These are phyloP conservation scores for Babesia caballi DNA, from an alignment of 169 alveolate species.

Conservation along the genomic window DNA sequence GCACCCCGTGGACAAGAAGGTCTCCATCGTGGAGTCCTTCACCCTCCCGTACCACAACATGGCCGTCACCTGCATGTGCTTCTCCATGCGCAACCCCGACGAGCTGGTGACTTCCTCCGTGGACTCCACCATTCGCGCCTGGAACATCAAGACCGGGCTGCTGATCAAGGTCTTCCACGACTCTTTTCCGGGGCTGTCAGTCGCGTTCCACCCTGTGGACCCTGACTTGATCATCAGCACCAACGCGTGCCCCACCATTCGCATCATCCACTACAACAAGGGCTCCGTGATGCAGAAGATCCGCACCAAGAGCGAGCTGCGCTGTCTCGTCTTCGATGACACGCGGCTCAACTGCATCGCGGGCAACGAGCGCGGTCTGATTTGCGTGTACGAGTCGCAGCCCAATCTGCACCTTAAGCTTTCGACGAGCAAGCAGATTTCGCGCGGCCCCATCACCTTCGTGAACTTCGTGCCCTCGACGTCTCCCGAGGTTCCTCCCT, in stretches of 20 bases:
- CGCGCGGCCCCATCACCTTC: conserved; percentile 77
- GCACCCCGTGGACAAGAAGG: conserved; percentile 40
- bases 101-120: conserved; percentile 79
- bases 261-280: conserved; percentile 78
- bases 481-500: conserved; percentile 55
- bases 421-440: conserved; percentile 55
- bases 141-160: conserved; percentile 81
- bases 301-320: conserved; percentile 76
- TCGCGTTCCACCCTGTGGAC: conserved; percentile 74
- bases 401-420: conserved; percentile 63
- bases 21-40: conserved; percentile 49
- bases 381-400: conserved; percentile 74
- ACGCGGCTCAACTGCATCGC: conserved; percentile 80
- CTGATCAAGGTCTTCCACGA: conserved; percentile 80
- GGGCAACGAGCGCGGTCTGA: conserved; percentile 78
- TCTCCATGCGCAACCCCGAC: conserved; percentile 65
- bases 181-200: conserved; percentile 79
- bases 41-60: conserved; percentile 66
- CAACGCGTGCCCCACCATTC: conserved; percentile 77
- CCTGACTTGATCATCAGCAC: conserved; percentile 78
- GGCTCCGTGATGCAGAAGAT: conserved; percentile 80
- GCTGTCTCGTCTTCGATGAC: conserved; percentile 81
- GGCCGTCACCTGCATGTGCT: conserved; percentile 75
- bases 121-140: conserved; percentile 83
- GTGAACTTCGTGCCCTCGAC: conserved; percentile 72